These are phyloP conservation scores for Limnanthes douglasii DNA, from an alignment of 345 rosid genomes.

Conservation along the genomic window DNA sequence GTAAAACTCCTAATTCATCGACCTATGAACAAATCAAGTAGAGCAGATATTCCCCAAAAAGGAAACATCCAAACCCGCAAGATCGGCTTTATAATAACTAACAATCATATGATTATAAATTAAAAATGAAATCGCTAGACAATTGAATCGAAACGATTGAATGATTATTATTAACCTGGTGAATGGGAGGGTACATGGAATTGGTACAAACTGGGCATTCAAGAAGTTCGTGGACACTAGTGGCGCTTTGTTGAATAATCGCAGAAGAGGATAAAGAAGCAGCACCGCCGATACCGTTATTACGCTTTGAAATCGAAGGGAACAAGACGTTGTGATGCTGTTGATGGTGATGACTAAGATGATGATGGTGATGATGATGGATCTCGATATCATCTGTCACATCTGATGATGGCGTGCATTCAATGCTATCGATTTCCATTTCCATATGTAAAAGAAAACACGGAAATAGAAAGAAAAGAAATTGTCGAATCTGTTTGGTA, in stretches of 20 bases:
- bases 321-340: too few relatives aligned
- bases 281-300: slow-evolving; percentile 17
- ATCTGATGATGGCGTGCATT: slow-evolving; percentile 62
- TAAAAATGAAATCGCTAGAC: not conserved
- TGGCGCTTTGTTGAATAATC: slow-evolving; percentile 48
- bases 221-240: slow-evolving; percentile 88
- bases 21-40: not conserved
- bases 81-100: not conserved
- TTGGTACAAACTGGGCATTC: slow-evolving; percentile 97
- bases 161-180: slow-evolving; percentile 63
- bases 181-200: slow-evolving; percentile 97
- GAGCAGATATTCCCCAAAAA: too few relatives aligned
- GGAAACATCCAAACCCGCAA: too few relatives aligned
- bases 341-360: too few relatives aligned
- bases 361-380: slow-evolving; percentile 41
- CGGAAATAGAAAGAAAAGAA: too few relatives aligned
- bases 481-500: too few relatives aligned
- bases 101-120: not conserved
- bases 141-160: not conserved
- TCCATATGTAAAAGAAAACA: too few relatives aligned
- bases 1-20: not conserved
- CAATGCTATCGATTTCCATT: slow-evolving; percentile 76
- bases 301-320: slow-evolving; percentile 38
- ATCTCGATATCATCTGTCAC: slow-evolving; percentile 77
- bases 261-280: slow-evolving; percentile 24